Evolutionary conservation across 2,329 filamentous ascomycete species (phyloP).

Genomic region (Davidsoniella virescens): DNA sequence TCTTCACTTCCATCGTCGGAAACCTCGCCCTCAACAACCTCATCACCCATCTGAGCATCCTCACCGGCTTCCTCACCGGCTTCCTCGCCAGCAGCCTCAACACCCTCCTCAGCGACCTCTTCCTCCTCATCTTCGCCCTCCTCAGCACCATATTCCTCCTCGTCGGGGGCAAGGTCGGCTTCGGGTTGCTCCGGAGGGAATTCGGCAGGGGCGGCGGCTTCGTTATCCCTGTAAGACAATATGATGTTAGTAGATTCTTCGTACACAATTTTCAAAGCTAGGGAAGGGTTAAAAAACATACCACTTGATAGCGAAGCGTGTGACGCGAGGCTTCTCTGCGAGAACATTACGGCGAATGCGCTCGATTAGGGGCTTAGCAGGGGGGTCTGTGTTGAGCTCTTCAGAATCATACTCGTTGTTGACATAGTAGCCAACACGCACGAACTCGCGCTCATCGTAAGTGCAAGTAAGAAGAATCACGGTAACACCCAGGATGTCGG

Average conservation of each 20-base stretch:
- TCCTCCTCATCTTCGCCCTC: slow-evolving; percentile 61
- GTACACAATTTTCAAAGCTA: not conserved
- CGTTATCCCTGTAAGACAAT: slow-evolving; percentile 65
- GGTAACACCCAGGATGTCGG: slow-evolving; percentile 91
- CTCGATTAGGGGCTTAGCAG: slow-evolving; percentile 81
- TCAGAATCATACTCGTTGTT: slow-evolving; percentile 98
- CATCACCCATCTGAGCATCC: slow-evolving; percentile 31
- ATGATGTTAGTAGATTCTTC: not conserved
- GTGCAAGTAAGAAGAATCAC: slow-evolving; percentile 92
- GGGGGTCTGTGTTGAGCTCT: slow-evolving; percentile 75
- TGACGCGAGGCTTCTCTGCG: slow-evolving; percentile 93
- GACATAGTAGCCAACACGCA: slow-evolving; percentile 96
- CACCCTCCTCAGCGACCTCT: slow-evolving; percentile 35
- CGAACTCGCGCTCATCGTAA: slow-evolving; percentile 92
- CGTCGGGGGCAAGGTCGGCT: slow-evolving; percentile 72
- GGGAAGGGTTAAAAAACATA: slow-evolving; percentile 27
- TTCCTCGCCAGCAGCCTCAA: slow-evolving; percentile 35
- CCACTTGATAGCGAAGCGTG: slow-evolving; percentile 98
- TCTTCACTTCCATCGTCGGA: slow-evolving; percentile 66
- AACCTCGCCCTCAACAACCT: slow-evolving; percentile 39
- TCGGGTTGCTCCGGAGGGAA: slow-evolving; percentile 96
- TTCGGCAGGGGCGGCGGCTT: slow-evolving; percentile 87
- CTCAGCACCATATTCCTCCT: slow-evolving; percentile 80
- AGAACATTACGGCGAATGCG: slow-evolving; percentile 84
- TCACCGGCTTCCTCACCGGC: slow-evolving; percentile 35